Percentiles rank a stretch among this genome's conserved stretches.
These are phyloP conservation scores for Trichosporon coremiiforme DNA, from an alignment of 1,284 basidiomycete species.

Conservation along the genomic window DNA sequence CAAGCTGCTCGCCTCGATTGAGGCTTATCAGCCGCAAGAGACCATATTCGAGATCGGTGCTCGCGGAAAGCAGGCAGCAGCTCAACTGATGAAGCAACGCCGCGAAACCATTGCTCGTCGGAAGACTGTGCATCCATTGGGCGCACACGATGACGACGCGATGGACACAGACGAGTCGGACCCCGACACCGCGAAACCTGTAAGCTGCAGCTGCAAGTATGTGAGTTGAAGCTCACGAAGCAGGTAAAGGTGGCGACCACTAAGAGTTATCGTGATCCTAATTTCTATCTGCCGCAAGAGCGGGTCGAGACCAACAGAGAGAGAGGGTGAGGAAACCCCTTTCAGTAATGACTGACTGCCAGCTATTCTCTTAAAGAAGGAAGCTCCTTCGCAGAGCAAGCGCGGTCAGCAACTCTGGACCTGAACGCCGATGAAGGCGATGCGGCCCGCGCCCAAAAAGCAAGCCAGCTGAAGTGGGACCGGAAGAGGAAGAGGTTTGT, in stretches of 20 bases:
- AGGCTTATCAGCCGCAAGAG: constrained; percentile 80
- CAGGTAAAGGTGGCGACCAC: not conserved
- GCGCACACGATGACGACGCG: not conserved
- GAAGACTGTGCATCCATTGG: not conserved
- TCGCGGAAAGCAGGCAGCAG: constrained; percentile 68
- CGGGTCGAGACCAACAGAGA: constrained; percentile 83
- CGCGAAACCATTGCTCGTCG: constrained; percentile 52
- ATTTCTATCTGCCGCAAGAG: constrained; percentile 89
- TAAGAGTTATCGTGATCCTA: constrained; percentile 70
- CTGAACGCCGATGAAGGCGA: constrained; percentile 76
- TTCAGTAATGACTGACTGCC: constrained; percentile 11
- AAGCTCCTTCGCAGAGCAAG: constrained; percentile 81
- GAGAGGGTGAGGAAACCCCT: constrained; percentile 67
- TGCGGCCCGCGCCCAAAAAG: constrained; percentile 67
- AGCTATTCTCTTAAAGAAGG: constrained; percentile 86
- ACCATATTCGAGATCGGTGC: constrained; percentile 90
- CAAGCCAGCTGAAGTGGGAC: constrained; percentile 78
- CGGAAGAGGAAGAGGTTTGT: constrained; percentile 96
- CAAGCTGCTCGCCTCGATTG: constrained; percentile 70
- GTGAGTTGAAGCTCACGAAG: not conserved
- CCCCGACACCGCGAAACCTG: not conserved
- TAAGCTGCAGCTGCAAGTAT: constrained; percentile 23
- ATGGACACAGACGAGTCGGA: not conserved
- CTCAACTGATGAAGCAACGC: constrained; percentile 83
- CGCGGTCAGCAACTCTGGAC: constrained; percentile 77